Evolutionary conservation across 1,139 yeast species (phyloP), one percentile per base, ranked within the genome.

Genomic region (Geotrichum candidum): DNA sequence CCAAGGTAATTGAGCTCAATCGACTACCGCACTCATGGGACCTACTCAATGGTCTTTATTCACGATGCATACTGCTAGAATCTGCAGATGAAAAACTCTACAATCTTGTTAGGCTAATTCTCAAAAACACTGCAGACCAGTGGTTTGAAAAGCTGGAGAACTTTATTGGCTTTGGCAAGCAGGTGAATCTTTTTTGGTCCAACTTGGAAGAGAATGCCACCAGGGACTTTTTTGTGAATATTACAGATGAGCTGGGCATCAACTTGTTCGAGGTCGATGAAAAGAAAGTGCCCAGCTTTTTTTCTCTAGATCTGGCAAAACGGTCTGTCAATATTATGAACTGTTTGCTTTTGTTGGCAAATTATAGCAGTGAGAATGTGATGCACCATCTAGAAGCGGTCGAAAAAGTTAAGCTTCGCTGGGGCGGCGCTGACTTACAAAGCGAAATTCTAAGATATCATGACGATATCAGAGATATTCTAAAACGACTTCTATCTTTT

Each of bases 11-110:
- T 2, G 57, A 61, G 7, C 63, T 73, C 22, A 63, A 64, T 13
- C 51, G 67, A 11, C 62, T 73, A 9, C 76, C 76, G 0, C 11
- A 63, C 11, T 65, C 74, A 0, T 61, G 63, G 51, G 63, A 58
- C 13, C 64, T 73, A 13, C 66, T 73, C 33, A 65, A 73, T 56
- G 66, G 70, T 7, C 64, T 70, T 5, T 73, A 67, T 57, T 53
- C 51, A 5, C 63, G 70, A 38, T 67, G 71, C 4, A 56, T 60
- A 29, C 51, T 59, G n/a, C 65, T 67, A 54, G 68, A 68, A 48
- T 56, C 63, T 23, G 67, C 69, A 9, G 68, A 65, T 29, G 51
- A 61, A 3, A 60, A 57, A 7, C 60, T 68, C 15, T 68, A 63
- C 48, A 61, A 58, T 13, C 65, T 70, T 11, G 64, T 65, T 3